These are phyloP conservation scores for Cardamine occulta DNA, from an alignment of 345 rosid genomes.

Conservation along the genomic window DNA sequence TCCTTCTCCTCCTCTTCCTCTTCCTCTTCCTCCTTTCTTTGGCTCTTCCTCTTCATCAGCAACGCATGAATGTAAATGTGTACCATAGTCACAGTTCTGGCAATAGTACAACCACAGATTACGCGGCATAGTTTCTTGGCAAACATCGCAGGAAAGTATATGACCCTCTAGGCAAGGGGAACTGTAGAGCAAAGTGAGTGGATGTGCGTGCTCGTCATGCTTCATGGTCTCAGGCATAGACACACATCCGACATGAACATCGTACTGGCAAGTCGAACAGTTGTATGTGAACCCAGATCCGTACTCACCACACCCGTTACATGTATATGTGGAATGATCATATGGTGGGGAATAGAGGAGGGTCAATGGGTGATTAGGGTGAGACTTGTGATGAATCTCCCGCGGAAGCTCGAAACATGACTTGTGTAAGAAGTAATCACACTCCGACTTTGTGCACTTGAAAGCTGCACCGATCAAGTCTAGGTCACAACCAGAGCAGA, in stretches of 20 bases:
- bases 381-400: constrained; percentile 12
- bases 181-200: background rate
- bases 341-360: constrained; percentile 2
- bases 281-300: constrained; percentile 8
- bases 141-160: background rate
- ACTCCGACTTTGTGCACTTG: constrained; percentile 9
- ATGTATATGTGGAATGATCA: background rate
- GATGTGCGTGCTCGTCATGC: background rate
- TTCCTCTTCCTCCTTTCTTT: background rate
- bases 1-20: background rate
- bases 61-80: background rate
- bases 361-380: constrained; percentile 10
- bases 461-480: background rate
- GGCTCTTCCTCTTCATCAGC: constrained; percentile 2
- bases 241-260: background rate
- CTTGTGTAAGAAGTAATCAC: constrained; percentile 7
- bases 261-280: background rate
- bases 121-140: background rate
- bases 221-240: background rate
- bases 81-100: background rate
- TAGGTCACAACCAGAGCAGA: constrained; percentile 21
- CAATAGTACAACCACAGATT: background rate
- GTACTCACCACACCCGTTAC: background rate
- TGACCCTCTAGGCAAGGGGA: background rate
- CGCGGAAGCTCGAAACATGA: constrained; percentile 17